phyloP scores from a whole-genome alignment of 257 asterid genomes.

The Solanum pinnatisectum region DNA sequence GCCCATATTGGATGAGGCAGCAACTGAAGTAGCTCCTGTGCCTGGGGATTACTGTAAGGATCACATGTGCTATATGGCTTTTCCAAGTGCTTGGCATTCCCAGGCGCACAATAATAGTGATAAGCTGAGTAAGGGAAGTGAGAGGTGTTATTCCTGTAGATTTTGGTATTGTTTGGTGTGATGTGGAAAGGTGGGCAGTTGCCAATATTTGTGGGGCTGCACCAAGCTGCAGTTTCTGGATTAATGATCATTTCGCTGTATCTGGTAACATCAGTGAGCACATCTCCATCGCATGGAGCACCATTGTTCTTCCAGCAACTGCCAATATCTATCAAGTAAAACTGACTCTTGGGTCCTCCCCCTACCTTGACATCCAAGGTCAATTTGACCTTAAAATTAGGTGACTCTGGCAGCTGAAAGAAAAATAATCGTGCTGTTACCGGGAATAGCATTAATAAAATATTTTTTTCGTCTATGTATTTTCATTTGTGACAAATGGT shows the following conservation, averaged over 20 bases:
- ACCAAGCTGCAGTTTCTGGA: conserved; percentile 50
- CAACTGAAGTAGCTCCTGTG: conserved; percentile 57
- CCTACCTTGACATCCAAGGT: conserved; percentile 41
- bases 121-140: conserved; percentile 60
- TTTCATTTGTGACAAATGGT: not conserved
- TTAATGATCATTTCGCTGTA: conserved; percentile 63
- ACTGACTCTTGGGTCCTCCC: conserved; percentile 64
- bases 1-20: conserved; percentile 68
- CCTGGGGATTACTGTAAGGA: conserved; percentile 64
- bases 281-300: conserved; percentile 52
- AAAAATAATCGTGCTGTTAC: not conserved
- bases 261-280: conserved; percentile 43
- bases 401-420: conserved; percentile 51
- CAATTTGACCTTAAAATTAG: conserved; percentile 48
- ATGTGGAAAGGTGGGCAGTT: conserved; percentile 66
- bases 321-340: conserved; percentile 63
- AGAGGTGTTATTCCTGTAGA: conserved; percentile 33
- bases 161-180: conserved; percentile 33
- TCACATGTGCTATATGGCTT: conserved; percentile 48
- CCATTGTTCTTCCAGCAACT: conserved; percentile 76
- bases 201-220: conserved; percentile 32
- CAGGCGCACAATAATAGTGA: conserved; percentile 61
- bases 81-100: conserved; percentile 48
- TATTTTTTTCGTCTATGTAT: not conserved
- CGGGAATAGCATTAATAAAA: not conserved